Percentiles rank a stretch among this genome's conserved stretches.
These are phyloP conservation scores for Rhexocercosporidium sp. DNA, from an alignment of 2,329 filamentous ascomycete genomes.

Conservation along the genomic window DNA sequence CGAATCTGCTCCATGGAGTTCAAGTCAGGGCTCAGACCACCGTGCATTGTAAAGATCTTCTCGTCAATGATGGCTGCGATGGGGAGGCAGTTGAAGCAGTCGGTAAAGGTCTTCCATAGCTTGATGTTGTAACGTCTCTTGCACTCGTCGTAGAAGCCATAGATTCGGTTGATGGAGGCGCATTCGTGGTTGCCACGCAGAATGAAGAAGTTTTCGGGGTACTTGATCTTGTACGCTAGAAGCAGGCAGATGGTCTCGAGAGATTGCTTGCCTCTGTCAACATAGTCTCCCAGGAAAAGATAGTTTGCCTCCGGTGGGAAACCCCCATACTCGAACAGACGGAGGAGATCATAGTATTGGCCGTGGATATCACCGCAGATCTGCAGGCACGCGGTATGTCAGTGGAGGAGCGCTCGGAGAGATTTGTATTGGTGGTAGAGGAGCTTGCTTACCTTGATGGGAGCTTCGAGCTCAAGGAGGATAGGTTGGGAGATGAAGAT, in stretches of 20 bases:
- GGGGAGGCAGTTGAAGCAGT: conserved; percentile 98
- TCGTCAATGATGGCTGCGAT: conserved; percentile 99
- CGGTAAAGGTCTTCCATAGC: conserved; percentile 99
- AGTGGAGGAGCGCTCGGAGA: background rate
- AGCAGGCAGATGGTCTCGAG: conserved; percentile 98
- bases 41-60: conserved; percentile 99
- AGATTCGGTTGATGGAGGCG: conserved; percentile 98
- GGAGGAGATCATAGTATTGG: conserved; percentile 97
- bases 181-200: conserved; percentile 99
- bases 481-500: conserved; percentile 99
- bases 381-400: conserved; percentile 52
- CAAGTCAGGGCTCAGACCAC: conserved; percentile 92
- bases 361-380: conserved; percentile 99
- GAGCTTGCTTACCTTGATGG: conserved; percentile 82
- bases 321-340: conserved; percentile 96
- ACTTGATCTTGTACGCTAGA: conserved; percentile 99
- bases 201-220: conserved; percentile 99
- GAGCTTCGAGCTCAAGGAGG: conserved; percentile 94
- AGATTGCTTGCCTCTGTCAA: conserved; percentile 98
- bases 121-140: conserved; percentile 99
- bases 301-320: conserved; percentile 99
- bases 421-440: background rate
- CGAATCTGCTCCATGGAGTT: conserved; percentile 99
- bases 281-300: conserved; percentile 98
- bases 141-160: conserved; percentile 99